Conservation (phyloP, 345 rosid species). For the Microthlaspi erraticum region DNA sequence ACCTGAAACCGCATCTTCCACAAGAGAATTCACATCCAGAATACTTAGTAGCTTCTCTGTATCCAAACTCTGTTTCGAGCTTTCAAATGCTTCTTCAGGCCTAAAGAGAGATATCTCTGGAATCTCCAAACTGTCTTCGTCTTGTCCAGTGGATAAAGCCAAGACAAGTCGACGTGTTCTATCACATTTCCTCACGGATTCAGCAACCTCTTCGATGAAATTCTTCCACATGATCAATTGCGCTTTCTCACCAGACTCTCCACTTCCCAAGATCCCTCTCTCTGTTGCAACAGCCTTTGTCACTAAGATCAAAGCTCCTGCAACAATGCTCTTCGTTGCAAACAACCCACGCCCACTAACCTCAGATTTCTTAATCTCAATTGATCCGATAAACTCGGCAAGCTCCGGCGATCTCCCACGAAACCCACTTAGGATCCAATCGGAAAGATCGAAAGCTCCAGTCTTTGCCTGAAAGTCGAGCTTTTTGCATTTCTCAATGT, state of each 20-base stretch:
- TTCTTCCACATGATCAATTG: slow-evolving; percentile 90
- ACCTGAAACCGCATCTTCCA: slow-evolving; percentile 78
- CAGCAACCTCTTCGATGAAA: slow-evolving; percentile 60
- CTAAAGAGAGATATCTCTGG: slow-evolving; percentile 66
- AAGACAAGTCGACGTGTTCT: slow-evolving; percentile 54
- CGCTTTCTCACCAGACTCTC: slow-evolving; percentile 59
- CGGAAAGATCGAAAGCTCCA: slow-evolving; percentile 78
- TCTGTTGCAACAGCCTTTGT: slow-evolving; percentile 76
- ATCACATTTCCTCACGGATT: slow-evolving; percentile 50
- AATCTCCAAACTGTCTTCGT: slow-evolving; percentile 56
- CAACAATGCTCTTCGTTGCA: slow-evolving; percentile 66
- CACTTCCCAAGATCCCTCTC: slow-evolving; percentile 70
- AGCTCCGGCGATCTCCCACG: slow-evolving; percentile 68
- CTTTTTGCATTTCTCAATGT: slow-evolving; percentile 74
- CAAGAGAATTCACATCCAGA: slow-evolving; percentile 85
- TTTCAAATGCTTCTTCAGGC: slow-evolving; percentile 51
- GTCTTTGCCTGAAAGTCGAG: slow-evolving; percentile 75
- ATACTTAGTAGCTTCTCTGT: slow-evolving; percentile 61
- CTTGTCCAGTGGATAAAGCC: slow-evolving; percentile 62
- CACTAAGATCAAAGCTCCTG: slow-evolving; percentile 64
- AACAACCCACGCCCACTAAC: slow-evolving; percentile 84
- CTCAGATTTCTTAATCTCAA: slow-evolving; percentile 63
- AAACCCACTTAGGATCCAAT: slow-evolving; percentile 77
- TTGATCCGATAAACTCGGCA: slow-evolving; percentile 70
- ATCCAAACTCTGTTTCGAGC: slow-evolving; percentile 45